phyloP scores from a whole-genome alignment of 305 asterid species.

The Fraxinus paxiana region DNA sequence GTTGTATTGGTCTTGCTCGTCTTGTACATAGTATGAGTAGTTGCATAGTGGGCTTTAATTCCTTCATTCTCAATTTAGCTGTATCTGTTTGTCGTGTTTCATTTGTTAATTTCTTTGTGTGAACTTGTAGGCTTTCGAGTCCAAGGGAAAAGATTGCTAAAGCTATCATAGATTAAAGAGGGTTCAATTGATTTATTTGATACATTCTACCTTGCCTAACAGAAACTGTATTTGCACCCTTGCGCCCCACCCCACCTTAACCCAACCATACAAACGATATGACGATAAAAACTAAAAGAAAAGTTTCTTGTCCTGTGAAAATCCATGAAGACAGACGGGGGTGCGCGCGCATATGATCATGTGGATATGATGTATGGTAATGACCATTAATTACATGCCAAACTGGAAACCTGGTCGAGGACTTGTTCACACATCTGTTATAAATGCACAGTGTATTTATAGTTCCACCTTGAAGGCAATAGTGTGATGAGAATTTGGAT shows the following conservation, averaged over 20 bases:
- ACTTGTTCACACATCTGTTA: background rate
- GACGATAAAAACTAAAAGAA: background rate
- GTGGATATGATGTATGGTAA: background rate
- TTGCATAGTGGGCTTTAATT: background rate
- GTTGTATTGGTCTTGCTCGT: background rate
- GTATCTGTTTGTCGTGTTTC: background rate
- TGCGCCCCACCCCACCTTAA: background rate
- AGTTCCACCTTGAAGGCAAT: background rate
- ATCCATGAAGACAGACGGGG: background rate
- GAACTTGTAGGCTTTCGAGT: background rate
- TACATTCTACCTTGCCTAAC: background rate
- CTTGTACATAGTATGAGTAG: background rate
- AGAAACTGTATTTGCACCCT: background rate
- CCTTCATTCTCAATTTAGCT: background rate
- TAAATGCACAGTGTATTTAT: background rate
- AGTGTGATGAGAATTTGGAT: background rate
- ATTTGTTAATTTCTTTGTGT: background rate
- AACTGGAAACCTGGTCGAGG: background rate
- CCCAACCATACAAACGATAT: background rate
- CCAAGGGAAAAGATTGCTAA: background rate
- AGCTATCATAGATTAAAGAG: background rate
- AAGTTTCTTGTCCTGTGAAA: background rate
- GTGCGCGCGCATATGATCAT: background rate
- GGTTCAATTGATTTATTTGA: background rate
- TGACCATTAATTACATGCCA: background rate